Base-by-base conservation (phyloP, 306 rosid genomes). In the Quercus variabilis region DNA sequence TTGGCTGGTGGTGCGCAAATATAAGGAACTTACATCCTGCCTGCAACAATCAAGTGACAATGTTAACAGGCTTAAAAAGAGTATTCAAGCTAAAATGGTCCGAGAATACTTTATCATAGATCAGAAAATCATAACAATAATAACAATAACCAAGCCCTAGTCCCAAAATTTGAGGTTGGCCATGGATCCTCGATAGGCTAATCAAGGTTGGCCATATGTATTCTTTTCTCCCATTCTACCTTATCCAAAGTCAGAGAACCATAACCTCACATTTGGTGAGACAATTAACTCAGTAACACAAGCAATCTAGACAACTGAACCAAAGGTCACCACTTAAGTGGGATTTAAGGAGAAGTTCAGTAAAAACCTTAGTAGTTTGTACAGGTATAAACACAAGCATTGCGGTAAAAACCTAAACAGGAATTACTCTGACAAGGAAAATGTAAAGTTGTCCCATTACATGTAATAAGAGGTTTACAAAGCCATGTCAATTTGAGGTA, bases 1-100 rank as follows among this genome's bases (percentile, higher is more conserved):
- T 91, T 78, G 98, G 83, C 75, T 83, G 97, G 88, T 92, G 99
- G 76, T 93, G 94, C 55, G 99, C 99, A 88, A 95, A 95, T 79
- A 95, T 88, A 71, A 95, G 93, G 86, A 95, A 95, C 91, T 95
- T 95, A 89, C 97, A 92, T 79, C 97, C 96, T 80, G 97, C 99
- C 97, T 94, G 88, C 83, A 84, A 81, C 70, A 71, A 85, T 74
- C 62, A 74, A 52, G 35, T 56, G 71, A 71, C 64, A 76, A 69
- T 65, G 70, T 75, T 41, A 30, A 78, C 63, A 72, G 56, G 79
- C 58, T 23, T 20, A 26, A 20, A 64, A 60, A 38, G 65, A 76
- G 75, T 62, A 56, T 35, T 72, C 67, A 57, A 81, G 55, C 72
- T 59, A 54, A 74, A 65, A 8, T 41, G 12, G 46, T 41, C 46